Evolutionary conservation across 2,329 filamentous ascomycete species (phyloP), one percentile per base, ranked within the genome.

Genomic region (Sphaerulina musiva): DNA sequence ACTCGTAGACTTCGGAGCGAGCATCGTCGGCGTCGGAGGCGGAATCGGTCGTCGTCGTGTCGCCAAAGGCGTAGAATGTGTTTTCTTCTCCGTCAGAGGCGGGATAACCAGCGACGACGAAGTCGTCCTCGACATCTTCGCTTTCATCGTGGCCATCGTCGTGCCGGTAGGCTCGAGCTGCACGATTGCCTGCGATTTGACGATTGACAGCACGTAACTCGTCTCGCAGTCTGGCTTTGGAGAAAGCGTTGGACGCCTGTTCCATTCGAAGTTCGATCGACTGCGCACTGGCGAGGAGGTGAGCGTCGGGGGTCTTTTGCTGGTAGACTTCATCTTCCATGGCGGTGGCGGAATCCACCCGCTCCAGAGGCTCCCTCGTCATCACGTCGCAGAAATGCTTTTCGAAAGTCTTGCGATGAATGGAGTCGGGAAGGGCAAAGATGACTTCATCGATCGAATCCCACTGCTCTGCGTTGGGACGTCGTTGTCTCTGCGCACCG

Each of bases 351-450:
- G 46, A 51, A 20, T 51, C 41, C 6, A 54, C 51, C 31, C 45
- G 41, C 29, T 50, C 51, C 38, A 52, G 47, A 10, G 56, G 56
- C 32, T 65, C 65, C 2, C 55, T 46, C 7, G 62, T 56, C 10
- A 67, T 55, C 10, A 67, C 59, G 46, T 65, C 67, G 14, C 60
- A 56, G 53, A 68, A 69, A 6, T 62, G 62, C 4, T 62, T 59
- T 7, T 72, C 72, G 59, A 85, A 85, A 0, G 76, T 73, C 10
- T 69, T 68, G 0, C 80, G 78, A 72, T 81, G 76, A 3, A 71
- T 72, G 0, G 63, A 58, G 54, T 81, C 77, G 9, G 75, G 74
- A 59, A 84, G 80, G 0, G 81, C 81, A 64, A 85, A 85, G 0
- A 81, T 70, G 3, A 84, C 68, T 7, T 82, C 75, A 42, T 78